Conservation (phyloP, 163 green algal species). For the Chlamydomonas reinhardtii region DNA sequence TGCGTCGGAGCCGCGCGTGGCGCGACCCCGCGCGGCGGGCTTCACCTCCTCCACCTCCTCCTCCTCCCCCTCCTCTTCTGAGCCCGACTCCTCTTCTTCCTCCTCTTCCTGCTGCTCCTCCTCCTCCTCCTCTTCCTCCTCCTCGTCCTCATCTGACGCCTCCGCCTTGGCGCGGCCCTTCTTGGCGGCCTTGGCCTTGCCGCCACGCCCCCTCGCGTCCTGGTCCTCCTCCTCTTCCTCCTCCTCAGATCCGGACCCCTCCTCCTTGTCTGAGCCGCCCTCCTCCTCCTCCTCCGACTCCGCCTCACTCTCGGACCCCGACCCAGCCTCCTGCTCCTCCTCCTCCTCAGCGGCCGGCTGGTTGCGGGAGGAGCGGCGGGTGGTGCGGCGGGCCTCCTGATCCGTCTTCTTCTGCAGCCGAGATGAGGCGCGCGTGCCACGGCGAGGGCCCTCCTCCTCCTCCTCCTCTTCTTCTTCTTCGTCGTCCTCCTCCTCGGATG, state of each 20-base stretch:
- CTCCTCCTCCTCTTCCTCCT: background rate
- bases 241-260: background rate
- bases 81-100: background rate
- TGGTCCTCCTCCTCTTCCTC: background rate
- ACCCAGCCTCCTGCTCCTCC: background rate
- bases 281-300: too few species aligned
- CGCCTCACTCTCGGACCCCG: background rate
- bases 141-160: background rate
- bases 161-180: background rate
- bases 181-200: background rate
- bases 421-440: background rate
- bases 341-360: background rate
- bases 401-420: background rate
- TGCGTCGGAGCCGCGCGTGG: background rate
- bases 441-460: background rate
- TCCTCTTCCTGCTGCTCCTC: background rate
- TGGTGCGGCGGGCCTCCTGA: background rate
- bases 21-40: too few species aligned
- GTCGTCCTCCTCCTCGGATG: background rate
- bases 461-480: background rate
- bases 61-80: background rate
- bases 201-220: background rate
- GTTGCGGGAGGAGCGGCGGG: conserved; percentile 6
- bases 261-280: too few species aligned
- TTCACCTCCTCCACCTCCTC: background rate